phyloP scores from a whole-genome alignment of 169 alveolate genomes.

The Plasmodium ovale region DNA sequence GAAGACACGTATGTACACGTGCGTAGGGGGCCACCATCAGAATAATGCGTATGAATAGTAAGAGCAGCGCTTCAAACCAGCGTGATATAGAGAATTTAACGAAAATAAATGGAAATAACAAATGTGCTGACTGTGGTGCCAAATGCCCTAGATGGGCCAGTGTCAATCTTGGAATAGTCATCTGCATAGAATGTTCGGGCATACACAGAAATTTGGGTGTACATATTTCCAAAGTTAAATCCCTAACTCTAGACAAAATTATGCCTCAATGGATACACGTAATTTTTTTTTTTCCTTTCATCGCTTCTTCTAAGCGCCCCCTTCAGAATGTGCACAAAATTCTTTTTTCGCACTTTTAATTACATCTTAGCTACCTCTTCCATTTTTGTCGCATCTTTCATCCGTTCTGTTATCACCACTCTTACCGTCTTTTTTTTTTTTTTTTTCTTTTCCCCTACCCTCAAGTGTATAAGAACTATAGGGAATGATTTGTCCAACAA shows the following conservation, averaged over 20 bases:
- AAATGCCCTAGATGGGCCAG: conserved; percentile 97
- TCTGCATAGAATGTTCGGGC: conserved; percentile 98
- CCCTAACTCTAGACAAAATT: conserved; percentile 95
- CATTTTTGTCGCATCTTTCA: too few relatives aligned
- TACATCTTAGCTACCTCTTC: background rate
- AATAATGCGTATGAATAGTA: conserved; percentile 17
- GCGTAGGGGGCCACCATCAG: background rate
- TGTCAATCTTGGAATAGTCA: conserved; percentile 93
- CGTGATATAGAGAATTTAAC: conserved; percentile 79
- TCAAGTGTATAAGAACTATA: conserved; percentile 63
- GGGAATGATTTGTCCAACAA: conserved; percentile 80
- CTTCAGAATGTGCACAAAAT: too few relatives aligned
- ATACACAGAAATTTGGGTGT: conserved; percentile 96
- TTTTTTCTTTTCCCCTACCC: too few relatives aligned
- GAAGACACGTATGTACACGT: too few relatives aligned
- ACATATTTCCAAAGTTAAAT: conserved; percentile 94
- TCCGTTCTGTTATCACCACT: background rate
- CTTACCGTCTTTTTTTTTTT: background rate
- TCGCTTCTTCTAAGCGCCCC: background rate
- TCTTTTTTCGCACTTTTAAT: background rate
- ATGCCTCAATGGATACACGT: conserved; percentile 87
- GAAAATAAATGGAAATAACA: conserved; percentile 89
- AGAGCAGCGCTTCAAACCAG: conserved; percentile 20
- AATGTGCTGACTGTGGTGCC: conserved; percentile 97
- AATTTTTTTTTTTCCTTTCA: conserved; percentile 7